Conservation (phyloP, 2,329 filamentous ascomycete species). For the Trichoderma atroviride region DNA sequence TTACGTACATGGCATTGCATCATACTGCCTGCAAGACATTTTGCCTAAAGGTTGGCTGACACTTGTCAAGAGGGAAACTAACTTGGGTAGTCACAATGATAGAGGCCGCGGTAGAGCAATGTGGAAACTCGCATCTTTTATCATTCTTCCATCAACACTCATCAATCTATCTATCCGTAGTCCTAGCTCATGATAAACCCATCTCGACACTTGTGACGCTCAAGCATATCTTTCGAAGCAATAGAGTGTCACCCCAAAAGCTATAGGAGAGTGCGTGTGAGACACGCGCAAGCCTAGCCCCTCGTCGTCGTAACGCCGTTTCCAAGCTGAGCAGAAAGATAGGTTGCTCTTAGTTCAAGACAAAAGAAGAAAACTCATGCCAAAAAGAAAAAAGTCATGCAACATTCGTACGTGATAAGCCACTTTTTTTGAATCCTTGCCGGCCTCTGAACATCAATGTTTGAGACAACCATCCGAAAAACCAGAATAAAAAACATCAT, state of each 20-base stretch:
- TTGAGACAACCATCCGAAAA: slow-evolving; percentile 4
- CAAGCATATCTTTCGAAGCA: slow-evolving; percentile 11
- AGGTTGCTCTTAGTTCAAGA: slow-evolving; percentile 10
- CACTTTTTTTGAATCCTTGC: slow-evolving; percentile 23
- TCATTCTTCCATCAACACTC: slow-evolving; percentile 17
- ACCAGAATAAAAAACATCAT: slow-evolving; percentile 1
- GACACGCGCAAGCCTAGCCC: not conserved
- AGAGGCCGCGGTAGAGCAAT: not conserved
- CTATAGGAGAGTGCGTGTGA: not conserved
- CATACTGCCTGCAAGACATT: not conserved
- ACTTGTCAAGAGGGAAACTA: not conserved
- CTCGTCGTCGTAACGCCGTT: slow-evolving; percentile 19
- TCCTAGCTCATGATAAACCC: slow-evolving; percentile 15
- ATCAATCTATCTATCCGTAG: slow-evolving; percentile 14
- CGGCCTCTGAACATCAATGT: not conserved
- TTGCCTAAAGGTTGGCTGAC: not conserved
- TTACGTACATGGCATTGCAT: slow-evolving; percentile 17
- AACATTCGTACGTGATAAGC: slow-evolving; percentile 15
- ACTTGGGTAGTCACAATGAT: not conserved
- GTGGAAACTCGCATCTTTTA: slow-evolving; percentile 12
- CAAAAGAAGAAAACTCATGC: slow-evolving; percentile 12
- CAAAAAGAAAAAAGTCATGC: slow-evolving; percentile 21
- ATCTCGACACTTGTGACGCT: slow-evolving; percentile 16
- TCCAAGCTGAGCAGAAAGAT: slow-evolving; percentile 16
- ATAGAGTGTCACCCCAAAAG: slow-evolving; percentile 13